These are phyloP conservation scores for Neurospora sp. DNA, from an alignment of 495 filamentous ascomycete genomes.

Conservation along the genomic window DNA sequence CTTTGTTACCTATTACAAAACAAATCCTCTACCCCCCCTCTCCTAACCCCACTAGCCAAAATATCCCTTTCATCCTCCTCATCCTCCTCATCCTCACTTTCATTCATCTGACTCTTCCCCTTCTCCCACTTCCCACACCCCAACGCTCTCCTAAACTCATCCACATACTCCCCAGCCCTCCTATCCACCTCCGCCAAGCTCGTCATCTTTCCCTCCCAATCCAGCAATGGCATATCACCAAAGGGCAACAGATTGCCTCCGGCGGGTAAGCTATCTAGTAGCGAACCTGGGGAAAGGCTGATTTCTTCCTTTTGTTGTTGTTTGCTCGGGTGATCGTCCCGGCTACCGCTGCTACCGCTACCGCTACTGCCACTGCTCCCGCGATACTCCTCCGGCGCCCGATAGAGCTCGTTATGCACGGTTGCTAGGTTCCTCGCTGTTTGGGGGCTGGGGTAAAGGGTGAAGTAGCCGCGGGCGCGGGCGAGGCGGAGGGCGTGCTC, in stretches of 20 bases:
- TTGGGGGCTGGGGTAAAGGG: conserved; percentile 57
- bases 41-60: conserved; percentile 6
- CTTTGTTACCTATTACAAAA: conserved; percentile 13
- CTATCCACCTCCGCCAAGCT: conserved; percentile 23
- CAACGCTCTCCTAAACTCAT: conserved; percentile 28
- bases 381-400: conserved; percentile 57
- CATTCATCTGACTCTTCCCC: conserved; percentile 5
- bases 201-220: conserved; percentile 30
- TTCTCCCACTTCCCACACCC: conserved; percentile 21
- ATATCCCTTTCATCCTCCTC: conserved; percentile 21
- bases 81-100: conserved; percentile 1
- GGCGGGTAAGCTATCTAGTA: conserved; percentile 29
- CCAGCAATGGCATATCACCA: conserved; percentile 27
- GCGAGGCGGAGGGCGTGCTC: conserved; percentile 67
- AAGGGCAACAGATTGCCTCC: conserved; percentile 25
- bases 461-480: conserved; percentile 59
- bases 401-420: conserved; percentile 63
- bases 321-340: not conserved
- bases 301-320: conserved; percentile 10
- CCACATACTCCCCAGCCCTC: conserved; percentile 28
- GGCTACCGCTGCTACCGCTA: too few relatives aligned
- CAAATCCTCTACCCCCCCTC: conserved; percentile 10
- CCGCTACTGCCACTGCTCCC: not conserved
- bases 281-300: conserved; percentile 15
- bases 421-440: conserved; percentile 45